Evolutionary conservation across 768 basidiomycete genomes (phyloP).

Genomic region (Melanogaster broomeanus): DNA sequence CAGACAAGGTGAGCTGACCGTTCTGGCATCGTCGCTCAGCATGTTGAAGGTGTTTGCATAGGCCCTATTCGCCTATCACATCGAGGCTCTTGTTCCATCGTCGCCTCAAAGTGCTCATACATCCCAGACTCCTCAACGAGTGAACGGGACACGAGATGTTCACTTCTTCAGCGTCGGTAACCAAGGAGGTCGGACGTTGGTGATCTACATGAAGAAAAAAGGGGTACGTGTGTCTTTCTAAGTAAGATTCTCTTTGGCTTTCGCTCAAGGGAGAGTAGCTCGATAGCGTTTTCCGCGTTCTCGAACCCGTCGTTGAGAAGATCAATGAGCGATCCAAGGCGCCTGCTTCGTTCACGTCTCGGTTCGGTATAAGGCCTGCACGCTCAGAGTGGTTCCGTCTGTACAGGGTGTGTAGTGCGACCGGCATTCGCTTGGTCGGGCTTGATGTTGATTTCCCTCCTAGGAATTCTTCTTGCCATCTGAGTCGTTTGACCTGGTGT

Average conservation of each 20-base stretch:
- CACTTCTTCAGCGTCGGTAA: conserved; percentile 95
- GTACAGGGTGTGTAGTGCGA: conserved; percentile 57
- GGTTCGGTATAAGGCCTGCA: conserved; percentile 75
- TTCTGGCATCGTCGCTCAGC: not conserved
- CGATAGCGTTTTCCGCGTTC: conserved; percentile 93
- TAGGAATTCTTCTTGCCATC: conserved; percentile 91
- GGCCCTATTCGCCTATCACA: conserved; percentile 91
- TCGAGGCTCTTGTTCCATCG: conserved; percentile 94
- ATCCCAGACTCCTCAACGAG: conserved; percentile 83
- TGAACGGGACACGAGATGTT: conserved; percentile 89
- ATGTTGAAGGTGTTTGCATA: conserved; percentile 25
- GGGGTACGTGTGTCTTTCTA: conserved; percentile 49
- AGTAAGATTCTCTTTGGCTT: conserved; percentile 9
- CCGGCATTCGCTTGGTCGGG: not conserved
- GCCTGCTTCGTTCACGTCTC: conserved; percentile 68
- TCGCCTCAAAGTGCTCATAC: conserved; percentile 66
- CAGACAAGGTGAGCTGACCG: conserved; percentile 67
- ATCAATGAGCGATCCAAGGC: conserved; percentile 77
- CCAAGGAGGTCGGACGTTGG: conserved; percentile 82
- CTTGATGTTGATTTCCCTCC: not conserved
- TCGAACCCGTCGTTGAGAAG: conserved; percentile 95
- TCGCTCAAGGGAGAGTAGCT: conserved; percentile 39
- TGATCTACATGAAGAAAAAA: conserved; percentile 96
- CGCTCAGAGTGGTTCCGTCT: conserved; percentile 94
- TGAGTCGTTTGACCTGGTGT: conserved; percentile 87